A percentile compares a stretch with the other conserved stretches of the same genome.
Evolutionary conservation across 345 rosid genomes (phyloP).

Genomic region (Tarenaya hassleriana): DNA sequence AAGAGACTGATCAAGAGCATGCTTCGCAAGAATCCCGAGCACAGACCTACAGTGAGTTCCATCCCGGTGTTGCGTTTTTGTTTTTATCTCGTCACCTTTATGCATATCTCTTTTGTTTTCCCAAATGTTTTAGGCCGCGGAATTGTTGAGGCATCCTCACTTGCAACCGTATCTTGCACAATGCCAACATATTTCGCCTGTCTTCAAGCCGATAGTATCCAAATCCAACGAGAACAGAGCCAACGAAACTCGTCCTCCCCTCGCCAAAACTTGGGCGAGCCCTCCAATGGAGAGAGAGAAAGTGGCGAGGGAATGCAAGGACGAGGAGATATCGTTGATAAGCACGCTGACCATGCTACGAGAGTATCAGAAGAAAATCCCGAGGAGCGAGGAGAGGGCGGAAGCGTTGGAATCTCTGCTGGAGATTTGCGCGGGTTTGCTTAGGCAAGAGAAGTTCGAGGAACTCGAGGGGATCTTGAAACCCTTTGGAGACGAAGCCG

Average conservation of each 20-base stretch:
- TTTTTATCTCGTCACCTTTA: not conserved
- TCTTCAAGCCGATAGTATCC: slow-evolving; percentile 76
- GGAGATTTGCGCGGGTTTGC: slow-evolving; percentile 86
- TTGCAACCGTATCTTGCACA: slow-evolving; percentile 70
- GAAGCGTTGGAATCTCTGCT: slow-evolving; percentile 88
- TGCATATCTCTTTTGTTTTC: too few relatives aligned
- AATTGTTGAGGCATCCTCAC: slow-evolving; percentile 83
- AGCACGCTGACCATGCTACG: slow-evolving; percentile 28
- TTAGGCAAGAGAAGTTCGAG: slow-evolving; percentile 83
- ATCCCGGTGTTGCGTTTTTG: slow-evolving; percentile 9
- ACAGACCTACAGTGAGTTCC: slow-evolving; percentile 72
- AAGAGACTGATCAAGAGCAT: slow-evolving; percentile 87
- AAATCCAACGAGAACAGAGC: slow-evolving; percentile 41
- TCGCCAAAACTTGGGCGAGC: not conserved
- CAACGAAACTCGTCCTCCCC: too few relatives aligned
- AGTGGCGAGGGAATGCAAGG: slow-evolving; percentile 11
- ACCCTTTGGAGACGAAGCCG: slow-evolving; percentile 89
- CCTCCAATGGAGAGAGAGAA: slow-evolving; percentile 25
- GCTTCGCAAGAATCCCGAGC: slow-evolving; percentile 81
- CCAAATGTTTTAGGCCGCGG: slow-evolving; percentile 61
- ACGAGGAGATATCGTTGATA: slow-evolving; percentile 25
- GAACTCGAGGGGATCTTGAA: slow-evolving; percentile 82
- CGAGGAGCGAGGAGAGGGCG: slow-evolving; percentile 65
- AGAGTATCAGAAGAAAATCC: slow-evolving; percentile 28
- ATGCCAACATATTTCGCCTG: slow-evolving; percentile 59